phyloP scores from a whole-genome alignment of 306 rosid genomes.

The Gastrolobium villosum region DNA sequence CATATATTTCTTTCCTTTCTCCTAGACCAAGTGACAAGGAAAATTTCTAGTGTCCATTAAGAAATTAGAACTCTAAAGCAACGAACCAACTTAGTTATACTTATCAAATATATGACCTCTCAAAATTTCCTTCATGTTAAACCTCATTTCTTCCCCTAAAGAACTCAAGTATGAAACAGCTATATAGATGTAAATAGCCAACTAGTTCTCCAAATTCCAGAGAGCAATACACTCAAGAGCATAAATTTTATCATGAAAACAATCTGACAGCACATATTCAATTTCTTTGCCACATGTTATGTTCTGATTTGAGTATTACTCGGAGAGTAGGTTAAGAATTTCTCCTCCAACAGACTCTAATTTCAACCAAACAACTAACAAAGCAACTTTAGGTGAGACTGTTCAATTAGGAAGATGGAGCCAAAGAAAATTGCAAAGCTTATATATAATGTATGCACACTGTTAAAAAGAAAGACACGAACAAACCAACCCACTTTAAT shows the following conservation, averaged over 20 bases:
- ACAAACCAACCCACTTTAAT: conserved; percentile 23
- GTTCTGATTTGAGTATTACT: not conserved
- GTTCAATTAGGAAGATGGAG: conserved; percentile 8
- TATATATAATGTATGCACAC: conserved; percentile 13
- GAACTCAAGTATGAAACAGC: not conserved
- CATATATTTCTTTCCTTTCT: not conserved
- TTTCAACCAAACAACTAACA: not conserved
- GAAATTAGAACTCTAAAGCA: conserved; percentile 12
- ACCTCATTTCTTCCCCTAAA: not conserved
- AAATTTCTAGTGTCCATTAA: not conserved
- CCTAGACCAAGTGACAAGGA: conserved; percentile 9
- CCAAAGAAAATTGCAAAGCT: not conserved
- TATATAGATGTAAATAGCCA: not conserved
- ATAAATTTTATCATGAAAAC: not conserved
- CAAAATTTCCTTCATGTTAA: not conserved
- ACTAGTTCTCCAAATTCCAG: not conserved
- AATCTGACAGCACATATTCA: conserved; percentile 7
- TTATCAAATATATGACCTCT: not conserved
- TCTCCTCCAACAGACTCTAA: not conserved
- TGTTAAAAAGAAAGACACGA: not conserved
- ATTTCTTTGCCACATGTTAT: not conserved
- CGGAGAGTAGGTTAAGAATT: not conserved
- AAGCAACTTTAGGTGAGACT: not conserved
- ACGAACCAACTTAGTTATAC: not conserved
- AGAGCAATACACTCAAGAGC: not conserved